phyloP scores from a whole-genome alignment of 1,284 basidiomycete genomes.

The Naganishia liquefaciens region DNA sequence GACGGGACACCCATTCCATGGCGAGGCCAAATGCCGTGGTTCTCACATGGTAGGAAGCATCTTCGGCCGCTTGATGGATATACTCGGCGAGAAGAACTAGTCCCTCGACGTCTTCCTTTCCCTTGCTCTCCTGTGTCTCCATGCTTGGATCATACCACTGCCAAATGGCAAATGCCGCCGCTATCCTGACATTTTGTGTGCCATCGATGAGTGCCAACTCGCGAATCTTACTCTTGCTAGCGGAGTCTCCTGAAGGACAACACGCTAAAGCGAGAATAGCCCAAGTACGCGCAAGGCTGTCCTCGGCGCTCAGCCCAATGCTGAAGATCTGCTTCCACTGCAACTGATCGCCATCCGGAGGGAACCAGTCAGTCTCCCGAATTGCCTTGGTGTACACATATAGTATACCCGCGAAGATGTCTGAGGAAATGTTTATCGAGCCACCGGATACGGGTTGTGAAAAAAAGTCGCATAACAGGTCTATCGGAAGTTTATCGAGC shows the following conservation, averaged over 20 bases:
- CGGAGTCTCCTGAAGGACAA: not conserved
- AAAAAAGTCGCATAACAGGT: conserved; percentile 16
- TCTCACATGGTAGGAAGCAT: conserved; percentile 16
- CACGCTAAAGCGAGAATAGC: conserved; percentile 14
- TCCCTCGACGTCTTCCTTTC: too few species aligned
- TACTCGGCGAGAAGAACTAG: not conserved
- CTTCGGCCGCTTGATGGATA: not conserved
- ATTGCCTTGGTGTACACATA: conserved; percentile 22
- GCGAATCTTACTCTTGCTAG: not conserved
- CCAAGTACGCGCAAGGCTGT: conserved; percentile 24
- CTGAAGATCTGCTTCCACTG: conserved; percentile 6
- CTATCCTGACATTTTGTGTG: conserved; percentile 10
- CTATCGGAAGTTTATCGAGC: conserved; percentile 10
- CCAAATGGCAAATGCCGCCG: conserved; percentile 4
- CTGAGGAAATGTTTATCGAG: conserved; percentile 5
- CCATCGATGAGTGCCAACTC: not conserved
- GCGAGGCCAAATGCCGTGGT: conserved; percentile 7
- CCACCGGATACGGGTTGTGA: conserved; percentile 6
- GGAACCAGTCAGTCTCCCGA: not conserved
- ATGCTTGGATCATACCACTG: not conserved
- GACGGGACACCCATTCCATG: not conserved
- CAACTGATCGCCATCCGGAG: not conserved
- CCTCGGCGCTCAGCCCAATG: not conserved
- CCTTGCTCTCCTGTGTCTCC: too few species aligned
- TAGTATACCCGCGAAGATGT: conserved; percentile 26